Evolutionary conservation across 768 basidiomycete genomes (phyloP).

Genomic region (Mycena sanguinolenta): DNA sequence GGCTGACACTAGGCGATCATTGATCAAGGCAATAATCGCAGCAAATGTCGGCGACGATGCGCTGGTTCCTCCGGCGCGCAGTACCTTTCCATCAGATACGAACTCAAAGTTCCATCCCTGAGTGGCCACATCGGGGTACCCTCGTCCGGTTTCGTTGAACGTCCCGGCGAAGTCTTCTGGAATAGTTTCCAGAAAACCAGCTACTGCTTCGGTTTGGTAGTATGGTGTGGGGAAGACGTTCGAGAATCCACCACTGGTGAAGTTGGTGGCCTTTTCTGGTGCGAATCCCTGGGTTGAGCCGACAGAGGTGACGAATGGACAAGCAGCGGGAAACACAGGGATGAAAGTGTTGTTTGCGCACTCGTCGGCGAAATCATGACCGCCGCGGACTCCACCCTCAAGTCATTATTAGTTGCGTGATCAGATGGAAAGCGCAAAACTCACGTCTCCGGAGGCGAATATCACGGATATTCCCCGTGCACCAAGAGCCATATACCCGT

Average conservation of each 20-base stretch:
- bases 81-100: neutral
- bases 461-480: neutral
- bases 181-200: slow-evolving; percentile 38
- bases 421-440: neutral
- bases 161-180: slow-evolving; percentile 13
- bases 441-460: neutral
- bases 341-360: slow-evolving; percentile 43
- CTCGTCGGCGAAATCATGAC: slow-evolving; percentile 25
- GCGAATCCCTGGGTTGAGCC: slow-evolving; percentile 19
- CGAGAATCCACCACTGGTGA: neutral
- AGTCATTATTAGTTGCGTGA: neutral
- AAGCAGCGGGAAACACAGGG: slow-evolving; percentile 38
- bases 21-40: neutral
- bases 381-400: slow-evolving; percentile 19
- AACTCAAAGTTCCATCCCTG: slow-evolving; percentile 20
- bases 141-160: slow-evolving; percentile 31
- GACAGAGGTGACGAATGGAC: slow-evolving; percentile 16
- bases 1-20: neutral
- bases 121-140: slow-evolving; percentile 35
- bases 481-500: neutral
- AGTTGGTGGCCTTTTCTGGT: neutral
- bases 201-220: slow-evolving; percentile 48
- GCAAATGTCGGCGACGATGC: slow-evolving; percentile 31
- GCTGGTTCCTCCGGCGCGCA: slow-evolving; percentile 54
- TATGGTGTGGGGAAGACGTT: slow-evolving; percentile 41